Percentiles rank a stretch among this genome's conserved stretches.
Evolutionary conservation across 345 rosid genomes (phyloP).

Genomic region (Acer yangbiense): DNA sequence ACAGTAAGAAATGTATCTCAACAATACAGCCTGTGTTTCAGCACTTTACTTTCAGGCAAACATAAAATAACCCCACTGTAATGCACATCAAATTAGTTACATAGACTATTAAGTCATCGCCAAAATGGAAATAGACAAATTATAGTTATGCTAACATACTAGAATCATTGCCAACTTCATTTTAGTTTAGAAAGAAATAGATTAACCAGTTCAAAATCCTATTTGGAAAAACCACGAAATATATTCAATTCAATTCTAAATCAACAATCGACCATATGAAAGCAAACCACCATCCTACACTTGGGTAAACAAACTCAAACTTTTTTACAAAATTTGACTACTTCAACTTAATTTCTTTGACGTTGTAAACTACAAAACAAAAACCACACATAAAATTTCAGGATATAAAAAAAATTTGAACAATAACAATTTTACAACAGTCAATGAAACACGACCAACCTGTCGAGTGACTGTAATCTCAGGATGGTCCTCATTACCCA

Average conservation of each 20-base stretch:
- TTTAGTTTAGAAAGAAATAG: not conserved
- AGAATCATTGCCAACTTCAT: not conserved
- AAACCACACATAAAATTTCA: not conserved
- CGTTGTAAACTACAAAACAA: not conserved
- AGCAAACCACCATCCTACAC: not conserved
- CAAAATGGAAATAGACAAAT: not conserved
- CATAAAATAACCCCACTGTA: not conserved
- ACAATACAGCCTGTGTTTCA: not conserved
- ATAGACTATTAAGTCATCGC: not conserved
- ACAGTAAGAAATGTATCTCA: constrained; percentile 7
- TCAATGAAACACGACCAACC: constrained; percentile 35
- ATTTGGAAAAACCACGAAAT: not conserved
- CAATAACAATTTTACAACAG: not conserved
- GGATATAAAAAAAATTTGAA: not conserved
- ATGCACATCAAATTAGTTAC: not conserved
- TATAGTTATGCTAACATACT: not conserved
- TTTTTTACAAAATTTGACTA: not conserved
- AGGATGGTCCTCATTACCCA: constrained; percentile 80
- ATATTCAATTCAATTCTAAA: not conserved
- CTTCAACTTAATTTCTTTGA: too few relatives aligned
- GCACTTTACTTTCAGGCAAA: not conserved
- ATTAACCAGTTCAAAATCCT: not conserved
- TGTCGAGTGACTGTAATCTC: constrained; percentile 95
- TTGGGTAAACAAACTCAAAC: not conserved
- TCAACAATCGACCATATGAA: not conserved